phyloP scores from a whole-genome alignment of 306 rosid species.

The Pterocarpus macrocarpus region DNA sequence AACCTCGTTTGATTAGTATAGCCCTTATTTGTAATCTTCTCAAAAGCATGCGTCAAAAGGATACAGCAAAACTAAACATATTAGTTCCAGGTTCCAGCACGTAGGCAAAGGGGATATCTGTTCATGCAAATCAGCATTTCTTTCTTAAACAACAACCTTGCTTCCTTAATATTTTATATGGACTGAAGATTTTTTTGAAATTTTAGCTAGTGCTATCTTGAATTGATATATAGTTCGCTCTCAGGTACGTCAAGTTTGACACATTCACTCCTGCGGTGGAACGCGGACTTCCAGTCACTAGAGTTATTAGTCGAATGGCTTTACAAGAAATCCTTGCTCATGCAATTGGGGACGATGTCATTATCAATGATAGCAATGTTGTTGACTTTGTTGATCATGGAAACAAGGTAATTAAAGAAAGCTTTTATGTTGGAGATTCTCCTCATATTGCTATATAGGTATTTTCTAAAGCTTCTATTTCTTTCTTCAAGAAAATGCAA shows the following conservation, averaged over 20 bases:
- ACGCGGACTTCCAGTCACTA: conserved; percentile 95
- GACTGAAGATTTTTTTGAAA: conserved; percentile 20
- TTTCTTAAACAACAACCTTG: not conserved
- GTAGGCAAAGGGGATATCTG: not conserved
- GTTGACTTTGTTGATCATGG: conserved; percentile 80
- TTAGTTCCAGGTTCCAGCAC: conserved; percentile 16
- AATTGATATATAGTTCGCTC: conserved; percentile 58
- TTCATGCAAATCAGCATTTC: conserved; percentile 29
- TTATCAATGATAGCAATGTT: conserved; percentile 81
- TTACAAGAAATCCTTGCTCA: conserved; percentile 91
- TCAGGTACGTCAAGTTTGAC: conserved; percentile 98
- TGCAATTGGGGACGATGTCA: conserved; percentile 80
- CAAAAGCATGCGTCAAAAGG: conserved; percentile 13
- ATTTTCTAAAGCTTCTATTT: conserved; percentile 34
- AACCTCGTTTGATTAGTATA: conserved; percentile 19
- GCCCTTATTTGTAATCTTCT: conserved; percentile 12
- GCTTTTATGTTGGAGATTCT: conserved; percentile 36
- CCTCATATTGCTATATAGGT: too few relatives aligned
- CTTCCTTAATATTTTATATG: conserved; percentile 16
- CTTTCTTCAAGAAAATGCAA: conserved; percentile 38
- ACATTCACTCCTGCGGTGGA: conserved; percentile 98
- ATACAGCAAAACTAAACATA: not conserved
- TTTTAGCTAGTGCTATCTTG: conserved; percentile 35
- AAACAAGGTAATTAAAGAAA: conserved; percentile 67
- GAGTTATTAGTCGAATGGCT: conserved; percentile 91